Conservation (phyloP, 2,329 filamentous ascomycete genomes). For the Colletotrichum sp. region DNA sequence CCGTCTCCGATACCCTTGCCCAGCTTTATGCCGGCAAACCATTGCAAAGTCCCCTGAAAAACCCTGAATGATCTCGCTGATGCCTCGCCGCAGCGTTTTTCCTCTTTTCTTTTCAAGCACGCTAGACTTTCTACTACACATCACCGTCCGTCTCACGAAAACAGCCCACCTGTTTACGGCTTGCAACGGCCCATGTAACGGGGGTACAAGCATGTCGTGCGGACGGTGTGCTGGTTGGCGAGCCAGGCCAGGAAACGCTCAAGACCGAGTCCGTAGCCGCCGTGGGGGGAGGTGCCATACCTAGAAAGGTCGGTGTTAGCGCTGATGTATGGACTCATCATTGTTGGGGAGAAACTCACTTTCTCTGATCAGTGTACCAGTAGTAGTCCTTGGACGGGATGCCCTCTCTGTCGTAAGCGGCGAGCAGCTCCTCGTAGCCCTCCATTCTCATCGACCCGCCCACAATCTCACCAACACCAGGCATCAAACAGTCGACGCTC, state of each 20-base stretch:
- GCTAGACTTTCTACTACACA: not conserved
- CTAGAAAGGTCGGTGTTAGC: constrained; percentile 42
- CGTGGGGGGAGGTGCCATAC: constrained; percentile 91
- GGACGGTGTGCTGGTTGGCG: constrained; percentile 67
- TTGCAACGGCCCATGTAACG: constrained; percentile 83
- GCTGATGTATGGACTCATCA: not conserved
- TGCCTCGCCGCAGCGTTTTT: not conserved
- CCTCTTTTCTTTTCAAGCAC: not conserved
- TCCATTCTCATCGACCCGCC: constrained; percentile 97
- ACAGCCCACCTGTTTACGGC: constrained; percentile 54
- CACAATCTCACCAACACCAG: constrained; percentile 95
- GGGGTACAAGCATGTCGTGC: constrained; percentile 76
- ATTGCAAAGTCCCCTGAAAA: constrained; percentile 8
- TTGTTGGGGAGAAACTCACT: constrained; percentile 62
- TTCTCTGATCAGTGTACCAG: constrained; percentile 98
- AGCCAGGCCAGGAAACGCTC: constrained; percentile 76
- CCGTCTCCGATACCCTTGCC: not conserved
- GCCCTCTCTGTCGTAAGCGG: constrained; percentile 84
- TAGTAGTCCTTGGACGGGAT: constrained; percentile 89
- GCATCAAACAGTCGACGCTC: constrained; percentile 86
- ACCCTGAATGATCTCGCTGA: constrained; percentile 6
- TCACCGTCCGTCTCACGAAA: not conserved
- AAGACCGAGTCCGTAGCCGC: constrained; percentile 90
- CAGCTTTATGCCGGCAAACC: constrained; percentile 12
- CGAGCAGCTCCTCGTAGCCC: constrained; percentile 87